Evolutionary conservation across 2,329 filamentous ascomycete genomes (phyloP), one percentile per base, ranked within the genome.

Genomic region (Aspergillus puulaauensis): DNA sequence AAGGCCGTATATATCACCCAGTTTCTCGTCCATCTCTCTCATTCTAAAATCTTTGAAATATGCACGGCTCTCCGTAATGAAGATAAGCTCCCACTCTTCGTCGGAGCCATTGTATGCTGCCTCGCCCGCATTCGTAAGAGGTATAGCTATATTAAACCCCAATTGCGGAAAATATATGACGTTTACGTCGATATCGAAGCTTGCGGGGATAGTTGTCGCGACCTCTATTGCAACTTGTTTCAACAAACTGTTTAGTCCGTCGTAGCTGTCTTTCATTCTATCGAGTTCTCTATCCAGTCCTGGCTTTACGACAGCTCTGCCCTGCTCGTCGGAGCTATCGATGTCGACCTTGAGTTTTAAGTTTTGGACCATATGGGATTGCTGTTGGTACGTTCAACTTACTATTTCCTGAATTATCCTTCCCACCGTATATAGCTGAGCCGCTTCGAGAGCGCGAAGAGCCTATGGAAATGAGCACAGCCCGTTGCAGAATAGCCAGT

Each of bases 121-220:
- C 47, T 80, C 76, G 0, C 85, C 85, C 2, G 82, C 86, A 14
- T 80, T 76, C 64, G 91, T 84, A 3, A 87, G 73, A 2, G 83
- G 82, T 15, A 96, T 86, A 0, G 89, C 86, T 2, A 92, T 90
- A 39, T 97, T 83, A 69, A 97, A 99, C 0, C 95, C 95, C 39
- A 97, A 84, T 67, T 96, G 92, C 0, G 93, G 93, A 61, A 96
- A 89, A 71, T 95, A 96, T 17, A 95, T 89, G 61, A 96, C 96
- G 54, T 93, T 93, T 35, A 89, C 72, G 12, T 80, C 77, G 21
- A 80, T 75, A 2, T 83, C 73, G 4, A 75, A 57, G 17, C 82
- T 79, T 58, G 83, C 79, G 1, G 92, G 88, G 19, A 95, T 78
- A 1, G 81, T 80, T 14, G 75, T 72, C 0, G 83, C 83, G 56